Conservation (phyloP, 164 flowering plant genomes). For the Annona squamosa region DNA sequence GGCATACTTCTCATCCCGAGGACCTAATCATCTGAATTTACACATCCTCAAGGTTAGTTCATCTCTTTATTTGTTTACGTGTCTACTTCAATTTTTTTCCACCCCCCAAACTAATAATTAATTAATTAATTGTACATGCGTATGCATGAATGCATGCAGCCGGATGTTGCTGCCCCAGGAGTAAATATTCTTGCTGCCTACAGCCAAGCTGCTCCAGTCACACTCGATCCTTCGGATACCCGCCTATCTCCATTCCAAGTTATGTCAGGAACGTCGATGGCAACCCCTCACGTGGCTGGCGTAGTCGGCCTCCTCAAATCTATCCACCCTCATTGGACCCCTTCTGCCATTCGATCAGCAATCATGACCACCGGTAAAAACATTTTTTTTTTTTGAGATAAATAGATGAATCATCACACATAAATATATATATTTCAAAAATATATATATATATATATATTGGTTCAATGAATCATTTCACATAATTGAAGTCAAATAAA, state of each 20-base stretch:
- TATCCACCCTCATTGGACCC: constrained; percentile 69
- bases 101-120: too few species aligned
- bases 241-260: constrained; percentile 38
- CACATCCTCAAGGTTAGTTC: constrained; percentile 65
- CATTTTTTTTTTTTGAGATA: neutral
- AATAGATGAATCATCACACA: too few species aligned
- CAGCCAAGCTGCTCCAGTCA: constrained; percentile 46
- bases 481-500: too few species aligned
- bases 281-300: constrained; percentile 81
- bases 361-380: constrained; percentile 65
- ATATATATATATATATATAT: too few species aligned
- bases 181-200: constrained; percentile 66
- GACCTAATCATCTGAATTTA: constrained; percentile 59
- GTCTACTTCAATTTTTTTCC: too few species aligned
- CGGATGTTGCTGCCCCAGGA: constrained; percentile 83
- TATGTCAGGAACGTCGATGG: constrained; percentile 83
- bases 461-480: too few species aligned
- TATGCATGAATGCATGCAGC: constrained; percentile 27
- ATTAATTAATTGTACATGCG: too few species aligned
- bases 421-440: too few species aligned
- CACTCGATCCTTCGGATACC: constrained; percentile 33
- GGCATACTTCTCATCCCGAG: constrained; percentile 77
- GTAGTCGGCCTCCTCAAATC: constrained; percentile 67
- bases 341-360: constrained; percentile 67
- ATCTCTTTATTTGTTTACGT: too few species aligned